Base-by-base conservation (phyloP, 306 rosid species). In the Styphnolobium japonicum region DNA sequence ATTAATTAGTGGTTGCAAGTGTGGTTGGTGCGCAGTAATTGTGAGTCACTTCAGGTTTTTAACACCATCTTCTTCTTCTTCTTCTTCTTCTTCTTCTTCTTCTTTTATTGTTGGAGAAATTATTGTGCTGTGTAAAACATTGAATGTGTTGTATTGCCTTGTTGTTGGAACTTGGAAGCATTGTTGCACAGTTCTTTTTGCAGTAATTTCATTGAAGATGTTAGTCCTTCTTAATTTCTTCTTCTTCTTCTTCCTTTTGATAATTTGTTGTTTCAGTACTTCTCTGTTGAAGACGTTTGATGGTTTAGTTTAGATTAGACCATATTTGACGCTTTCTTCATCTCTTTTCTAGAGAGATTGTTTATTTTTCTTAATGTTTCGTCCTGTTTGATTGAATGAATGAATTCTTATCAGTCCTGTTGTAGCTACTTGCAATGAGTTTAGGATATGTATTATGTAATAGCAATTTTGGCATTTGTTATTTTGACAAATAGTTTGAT, bases 21-120 rank as follows among this genome's bases (percentile, higher is more conserved):
- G 10, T 33, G 46, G 83, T 77, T 63, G 75, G 69, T 77, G 19
- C 2, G 71, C 79, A 77, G 36, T 82, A 63, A 71, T 77, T 65
- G 73, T 39, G 5, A 14, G 29, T 81, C 49, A 7, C 10, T 63
- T 37, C 7, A 18, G 40, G 16, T 16, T 39, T 23, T 64, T 46
- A 22, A 1, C 7, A n/a, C 53, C 16, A 4, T 46, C 21, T 46
- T 43, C 15, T 46, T 48, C 21, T 48, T 48, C 21, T 40, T 27
- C 6, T 16, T 21, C n/a, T n/a, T n/a, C n/a, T n/a, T 46, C 21
- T 46, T 43, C 15, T 46, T 48, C 21, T 48, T 48, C 21, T 40
- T 27, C 6, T 16, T 21, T n/a, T n/a, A n/a, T n/a, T n/a, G n/a
- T n/a, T n/a, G n/a, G n/a, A n/a, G n/a, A n/a, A n/a, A n/a, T 46